Conservation (phyloP, 1,139 yeast species). For the Wickerhamiella pararugosa region DNA sequence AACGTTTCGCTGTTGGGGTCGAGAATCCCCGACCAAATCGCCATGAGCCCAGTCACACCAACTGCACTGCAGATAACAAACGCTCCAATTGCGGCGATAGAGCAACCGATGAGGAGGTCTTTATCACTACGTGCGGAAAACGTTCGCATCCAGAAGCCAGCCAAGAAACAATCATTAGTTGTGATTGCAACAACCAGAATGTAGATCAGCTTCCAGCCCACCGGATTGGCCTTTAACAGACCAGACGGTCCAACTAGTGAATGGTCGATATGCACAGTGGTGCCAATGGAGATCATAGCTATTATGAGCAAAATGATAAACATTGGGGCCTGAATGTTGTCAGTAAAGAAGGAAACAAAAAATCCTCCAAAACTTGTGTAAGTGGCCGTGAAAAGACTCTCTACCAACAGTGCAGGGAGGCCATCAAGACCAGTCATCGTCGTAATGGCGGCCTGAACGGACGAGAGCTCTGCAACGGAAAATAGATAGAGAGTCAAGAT, state of each 20-base stretch:
- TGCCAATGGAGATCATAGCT: constrained; percentile 69
- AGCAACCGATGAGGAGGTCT: constrained; percentile 62
- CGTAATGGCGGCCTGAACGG: constrained; percentile 59
- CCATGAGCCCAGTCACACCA: constrained; percentile 74
- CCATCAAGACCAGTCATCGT: constrained; percentile 70
- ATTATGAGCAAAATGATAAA: constrained; percentile 53
- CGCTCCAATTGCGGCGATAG: constrained; percentile 54
- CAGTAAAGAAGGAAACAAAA: constrained; percentile 76
- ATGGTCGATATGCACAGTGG: constrained; percentile 55
- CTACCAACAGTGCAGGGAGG: constrained; percentile 69
- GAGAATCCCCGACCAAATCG: constrained; percentile 78
- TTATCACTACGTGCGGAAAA: constrained; percentile 72
- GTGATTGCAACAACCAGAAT: constrained; percentile 75
- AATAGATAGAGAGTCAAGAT: constrained; percentile 74
- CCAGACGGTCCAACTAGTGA: constrained; percentile 51
- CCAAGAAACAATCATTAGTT: constrained; percentile 78
- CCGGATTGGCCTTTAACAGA: constrained; percentile 42
- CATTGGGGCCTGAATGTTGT: constrained; percentile 68
- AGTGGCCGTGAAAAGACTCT: constrained; percentile 73
- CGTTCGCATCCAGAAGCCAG: constrained; percentile 90
- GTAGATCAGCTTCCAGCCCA: constrained; percentile 84
- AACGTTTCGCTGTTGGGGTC: constrained; percentile 33
- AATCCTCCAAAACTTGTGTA: constrained; percentile 88
- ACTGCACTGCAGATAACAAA: constrained; percentile 52
- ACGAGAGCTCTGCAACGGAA: constrained; percentile 78